Base-by-base conservation (phyloP, 805 yeast genomes). In the Candida quercuum region DNA sequence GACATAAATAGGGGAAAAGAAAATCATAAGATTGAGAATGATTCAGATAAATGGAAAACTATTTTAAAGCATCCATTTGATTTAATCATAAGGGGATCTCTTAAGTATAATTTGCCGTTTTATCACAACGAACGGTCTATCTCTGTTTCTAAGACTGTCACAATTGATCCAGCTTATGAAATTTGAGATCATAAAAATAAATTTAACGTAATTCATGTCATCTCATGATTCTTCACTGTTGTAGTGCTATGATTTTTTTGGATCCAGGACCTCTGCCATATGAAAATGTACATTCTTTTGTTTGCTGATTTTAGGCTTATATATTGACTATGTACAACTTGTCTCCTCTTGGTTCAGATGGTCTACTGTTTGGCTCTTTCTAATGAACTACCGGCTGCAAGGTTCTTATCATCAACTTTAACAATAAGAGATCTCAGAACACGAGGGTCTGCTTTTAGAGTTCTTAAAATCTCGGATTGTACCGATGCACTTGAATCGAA, bases 401-500 rank as follows among this genome's bases (percentile, higher is more conserved):
- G 66, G 27, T 63, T 64, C 44, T 69, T 67, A 24, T 61, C 63
- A 45, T 75, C 71, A 37, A 79, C 78, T 57, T 78, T 86, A 38
- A 83, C 71, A 26, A 89, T 71, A 40, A 77, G 74, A 17, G 91
- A 76, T 56, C 96, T 74, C 42, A 91, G 76, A 45, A 93, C 82
- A 64, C 98, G 81, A 21, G 98, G 97, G 60, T 91, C 99, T 42
- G 78, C 75, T 52, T 81, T 78, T 46, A 91, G 64, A 4, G 93
- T 78, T 63, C 95, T 74, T 46, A 80, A 63, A 40, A 93, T 76
- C 64, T 88, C 95, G 35, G 81, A 74, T 60, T 91, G 97, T 8
- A 86, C 97, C 26, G 82, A 78, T 13, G 91, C 73, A 32, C 93
- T 81, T 1, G 88, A 73, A 58, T 93, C 98, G 57, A 91, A 93